Percentiles rank a stretch among this genome's conserved stretches.
These are phyloP conservation scores for Picea engelmannii DNA, from an alignment of 83 land plant species.

Conservation along the genomic window DNA sequence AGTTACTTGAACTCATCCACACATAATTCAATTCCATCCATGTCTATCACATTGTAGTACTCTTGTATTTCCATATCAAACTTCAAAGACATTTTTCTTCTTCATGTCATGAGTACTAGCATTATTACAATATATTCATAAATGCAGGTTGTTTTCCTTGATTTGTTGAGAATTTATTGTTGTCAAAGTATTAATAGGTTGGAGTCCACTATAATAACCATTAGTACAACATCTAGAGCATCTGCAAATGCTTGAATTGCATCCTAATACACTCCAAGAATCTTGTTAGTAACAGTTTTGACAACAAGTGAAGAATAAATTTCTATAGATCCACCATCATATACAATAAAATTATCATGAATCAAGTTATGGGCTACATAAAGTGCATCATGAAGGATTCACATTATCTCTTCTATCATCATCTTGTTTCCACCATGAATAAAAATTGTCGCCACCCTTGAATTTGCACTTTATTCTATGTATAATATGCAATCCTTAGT, in stretches of 20 bases:
- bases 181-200: no score
- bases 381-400: constrained; percentile 95
- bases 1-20: constrained; percentile 78
- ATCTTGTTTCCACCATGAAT: constrained; percentile 99
- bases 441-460: constrained; percentile 93
- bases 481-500: constrained; percentile 97
- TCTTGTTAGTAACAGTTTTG: constrained; percentile 92
- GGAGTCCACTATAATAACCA: no score
- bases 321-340: constrained; percentile 98
- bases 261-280: constrained; percentile 94
- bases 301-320: constrained; percentile 90
- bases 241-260: no score
- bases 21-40: constrained; percentile 73
- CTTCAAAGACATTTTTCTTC: not conserved
- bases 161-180: no score
- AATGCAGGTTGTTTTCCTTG: no score
- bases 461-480: constrained; percentile 97
- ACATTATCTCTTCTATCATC: constrained; percentile 98
- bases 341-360: constrained; percentile 94
- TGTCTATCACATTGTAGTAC: constrained; percentile 77
- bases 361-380: constrained; percentile 97
- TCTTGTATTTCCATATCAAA: constrained; percentile 52
- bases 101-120: no score
- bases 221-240: no score
- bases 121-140: no score